These are phyloP conservation scores for Microcos paniculata DNA, from an alignment of 345 rosid genomes.

Conservation along the genomic window DNA sequence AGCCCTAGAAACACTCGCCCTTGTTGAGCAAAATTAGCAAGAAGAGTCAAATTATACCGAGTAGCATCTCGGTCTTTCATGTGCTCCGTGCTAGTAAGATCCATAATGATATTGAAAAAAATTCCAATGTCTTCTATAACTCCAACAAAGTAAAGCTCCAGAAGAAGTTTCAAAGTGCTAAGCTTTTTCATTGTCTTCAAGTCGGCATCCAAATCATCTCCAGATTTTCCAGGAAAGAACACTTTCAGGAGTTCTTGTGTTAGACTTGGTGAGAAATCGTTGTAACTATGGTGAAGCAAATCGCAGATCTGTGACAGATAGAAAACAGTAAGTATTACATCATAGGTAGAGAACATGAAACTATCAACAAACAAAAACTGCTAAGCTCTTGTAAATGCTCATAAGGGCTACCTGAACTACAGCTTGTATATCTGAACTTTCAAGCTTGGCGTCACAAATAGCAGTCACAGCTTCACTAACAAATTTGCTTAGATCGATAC, in stretches of 20 bases:
- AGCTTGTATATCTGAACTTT: conserved; percentile 87
- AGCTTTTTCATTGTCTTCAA: conserved; percentile 94
- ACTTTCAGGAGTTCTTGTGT: conserved; percentile 84
- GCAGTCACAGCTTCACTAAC: conserved; percentile 95
- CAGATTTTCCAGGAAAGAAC: conserved; percentile 92
- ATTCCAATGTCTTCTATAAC: conserved; percentile 78
- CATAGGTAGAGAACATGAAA: background rate
- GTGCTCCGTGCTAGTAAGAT: conserved; percentile 76
- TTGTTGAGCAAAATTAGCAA: conserved; percentile 96
- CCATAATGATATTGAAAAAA: conserved; percentile 80
- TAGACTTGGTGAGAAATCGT: conserved; percentile 86
- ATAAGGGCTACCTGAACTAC: conserved; percentile 73
- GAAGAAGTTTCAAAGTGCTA: conserved; percentile 83
- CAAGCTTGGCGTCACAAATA: conserved; percentile 95
- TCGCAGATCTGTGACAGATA: conserved; percentile 76
- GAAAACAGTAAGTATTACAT: conserved; percentile 21
- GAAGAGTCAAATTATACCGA: conserved; percentile 88
- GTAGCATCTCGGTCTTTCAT: conserved; percentile 90
- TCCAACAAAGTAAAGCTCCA: conserved; percentile 95
- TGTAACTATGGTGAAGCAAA: conserved; percentile 95
- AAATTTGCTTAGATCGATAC: conserved; percentile 86
- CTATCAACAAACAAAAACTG: background rate
- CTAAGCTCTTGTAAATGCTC: no score
- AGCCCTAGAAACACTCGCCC: conserved; percentile 92
- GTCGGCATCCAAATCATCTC: conserved; percentile 84